Base-by-base conservation (phyloP, 2,329 filamentous ascomycete genomes). In the Alternaria sp. region DNA sequence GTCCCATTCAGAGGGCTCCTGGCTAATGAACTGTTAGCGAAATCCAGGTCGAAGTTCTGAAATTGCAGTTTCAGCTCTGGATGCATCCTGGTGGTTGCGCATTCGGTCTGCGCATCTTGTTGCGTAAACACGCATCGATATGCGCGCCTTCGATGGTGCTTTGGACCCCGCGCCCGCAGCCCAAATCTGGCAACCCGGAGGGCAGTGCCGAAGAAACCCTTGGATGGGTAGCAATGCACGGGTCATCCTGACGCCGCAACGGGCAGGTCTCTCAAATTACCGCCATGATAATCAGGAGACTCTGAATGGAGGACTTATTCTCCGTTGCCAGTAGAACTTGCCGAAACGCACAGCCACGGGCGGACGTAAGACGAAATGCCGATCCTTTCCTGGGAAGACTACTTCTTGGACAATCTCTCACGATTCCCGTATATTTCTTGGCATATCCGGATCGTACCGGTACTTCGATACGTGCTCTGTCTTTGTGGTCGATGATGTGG, bases 1-100 rank as follows among this genome's bases (percentile, higher is more conserved):
- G 57, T 75, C 74, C 73, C 74, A 77, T 49, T 69, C 68, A 46
- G 67, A 53, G 27, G 66, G 51, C 20, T 76, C 74, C 65, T 74
- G 72, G 44, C 74, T 76, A 57, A 51, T 59, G 51, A 57, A 53
- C 60, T 63, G 74, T 77, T 68, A 75, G 73, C 65, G 55, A 55
- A 52, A 44, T 60, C 45, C 57, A 52, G 52, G 38, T 25, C 41
- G 28, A 50, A 43, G 54, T 53, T 45, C 46, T 54, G 14, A 52
- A 51, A 54, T 59, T 60, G 38, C 56, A 62, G 60, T 41, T 62
- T 55, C 57, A 43, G 45, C 54, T 38, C 27, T 36, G 41, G 28
- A 32, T 59, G 46, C 38, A 20, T 36, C 48, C 27, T 14, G 40
- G 50, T 28, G 20, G 32, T 43, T 54, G 49, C 49, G 40, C 43